These are phyloP conservation scores for Ustilago loliicola DNA, from an alignment of 1,284 basidiomycete genomes.

Conservation along the genomic window DNA sequence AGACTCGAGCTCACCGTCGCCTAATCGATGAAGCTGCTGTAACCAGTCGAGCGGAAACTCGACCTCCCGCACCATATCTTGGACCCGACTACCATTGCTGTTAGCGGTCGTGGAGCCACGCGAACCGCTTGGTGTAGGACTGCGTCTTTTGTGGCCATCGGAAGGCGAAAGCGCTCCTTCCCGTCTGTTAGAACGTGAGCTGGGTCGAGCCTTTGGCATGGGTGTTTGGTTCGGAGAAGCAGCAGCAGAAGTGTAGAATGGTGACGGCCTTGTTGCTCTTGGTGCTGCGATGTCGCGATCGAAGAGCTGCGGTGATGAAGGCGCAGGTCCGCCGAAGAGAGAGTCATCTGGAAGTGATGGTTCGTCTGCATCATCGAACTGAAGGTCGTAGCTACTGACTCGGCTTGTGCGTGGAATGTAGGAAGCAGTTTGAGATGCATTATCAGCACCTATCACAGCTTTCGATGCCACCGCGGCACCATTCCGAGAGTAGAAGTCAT, in stretches of 20 bases:
- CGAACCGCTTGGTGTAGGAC: slow-evolving; percentile 24
- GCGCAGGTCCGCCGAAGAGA: slow-evolving; percentile 37
- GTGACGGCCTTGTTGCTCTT: slow-evolving; percentile 11
- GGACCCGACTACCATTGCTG: slow-evolving; percentile 14
- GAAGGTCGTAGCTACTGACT: slow-evolving; percentile 51
- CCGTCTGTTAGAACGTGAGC: slow-evolving; percentile 31
- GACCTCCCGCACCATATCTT: slow-evolving; percentile 32
- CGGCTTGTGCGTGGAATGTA: slow-evolving; percentile 48
- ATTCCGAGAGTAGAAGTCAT: slow-evolving; percentile 31
- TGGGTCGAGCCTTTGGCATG: slow-evolving; percentile 38
- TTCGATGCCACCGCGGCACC: not conserved
- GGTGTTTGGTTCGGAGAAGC: slow-evolving; percentile 48
- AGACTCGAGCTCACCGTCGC: slow-evolving; percentile 35
- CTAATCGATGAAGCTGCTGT: slow-evolving; percentile 32
- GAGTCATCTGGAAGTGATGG: slow-evolving; percentile 30
- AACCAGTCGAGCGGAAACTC: slow-evolving; percentile 48
- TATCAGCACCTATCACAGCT: not conserved
- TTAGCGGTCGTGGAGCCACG: slow-evolving; percentile 5
- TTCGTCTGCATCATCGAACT: slow-evolving; percentile 54
- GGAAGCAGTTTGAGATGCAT: slow-evolving; percentile 18
- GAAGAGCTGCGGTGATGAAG: slow-evolving; percentile 32
- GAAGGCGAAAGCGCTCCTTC: slow-evolving; percentile 35
- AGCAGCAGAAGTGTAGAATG: slow-evolving; percentile 3
- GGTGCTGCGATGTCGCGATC: slow-evolving; percentile 23
- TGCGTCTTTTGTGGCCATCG: slow-evolving; percentile 20